Evolutionary conservation across 441 rosid genomes (phyloP).

Genomic region (Macaranga tanarius): DNA sequence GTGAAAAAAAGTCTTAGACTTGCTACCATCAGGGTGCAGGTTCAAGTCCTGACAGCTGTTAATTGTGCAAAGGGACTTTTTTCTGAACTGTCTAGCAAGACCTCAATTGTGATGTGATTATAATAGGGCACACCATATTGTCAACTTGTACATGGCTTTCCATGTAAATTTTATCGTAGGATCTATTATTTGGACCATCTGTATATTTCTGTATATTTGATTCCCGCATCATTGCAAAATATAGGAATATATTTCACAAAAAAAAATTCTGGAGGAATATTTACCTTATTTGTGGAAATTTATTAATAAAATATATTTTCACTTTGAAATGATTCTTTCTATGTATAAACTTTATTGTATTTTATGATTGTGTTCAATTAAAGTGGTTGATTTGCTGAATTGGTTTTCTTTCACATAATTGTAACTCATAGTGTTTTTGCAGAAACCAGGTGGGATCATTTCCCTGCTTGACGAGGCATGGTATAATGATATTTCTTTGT

Average conservation of each 20-base stretch:
- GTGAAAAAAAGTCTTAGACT: neutral
- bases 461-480: conserved; percentile 96
- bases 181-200: neutral
- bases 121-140: neutral
- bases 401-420: conserved; percentile 1
- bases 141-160: neutral
- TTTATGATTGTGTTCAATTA: neutral
- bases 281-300: neutral
- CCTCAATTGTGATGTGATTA: neutral
- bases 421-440: conserved; percentile 36
- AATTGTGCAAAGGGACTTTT: neutral
- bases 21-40: neutral
- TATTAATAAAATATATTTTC: neutral
- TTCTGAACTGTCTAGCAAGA: neutral
- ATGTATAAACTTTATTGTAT: neutral
- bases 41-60: neutral
- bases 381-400: neutral
- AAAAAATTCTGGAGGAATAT: neutral
- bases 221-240: neutral
- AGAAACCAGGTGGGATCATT: conserved; percentile 93
- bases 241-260: neutral
- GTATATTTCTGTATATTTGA: neutral
- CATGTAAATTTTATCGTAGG: neutral
- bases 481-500: conserved; percentile 42
- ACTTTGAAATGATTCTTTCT: neutral